A percentile compares a stretch with the other conserved stretches of the same genome.
phyloP scores from a whole-genome alignment of 257 asterid species.

The Cruciata laevipes region DNA sequence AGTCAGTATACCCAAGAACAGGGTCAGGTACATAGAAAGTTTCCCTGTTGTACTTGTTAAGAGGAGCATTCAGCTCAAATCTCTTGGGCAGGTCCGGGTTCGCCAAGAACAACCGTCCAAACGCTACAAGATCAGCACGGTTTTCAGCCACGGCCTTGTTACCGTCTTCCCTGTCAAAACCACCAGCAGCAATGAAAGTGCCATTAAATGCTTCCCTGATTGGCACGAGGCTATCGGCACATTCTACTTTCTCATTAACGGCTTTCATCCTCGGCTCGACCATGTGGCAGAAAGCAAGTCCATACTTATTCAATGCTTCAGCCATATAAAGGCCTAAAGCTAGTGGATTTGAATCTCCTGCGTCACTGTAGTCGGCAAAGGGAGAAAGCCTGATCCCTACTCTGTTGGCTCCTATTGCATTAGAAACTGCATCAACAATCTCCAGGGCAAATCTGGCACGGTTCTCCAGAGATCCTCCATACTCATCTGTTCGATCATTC shows the following conservation, averaged over 20 bases:
- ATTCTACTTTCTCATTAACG: neutral
- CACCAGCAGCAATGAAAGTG: constrained; percentile 21
- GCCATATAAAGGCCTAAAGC: constrained; percentile 17
- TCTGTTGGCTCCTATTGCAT: constrained; percentile 21
- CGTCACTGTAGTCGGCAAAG: constrained; percentile 7
- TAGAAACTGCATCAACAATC: constrained; percentile 21
- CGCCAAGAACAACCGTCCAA: constrained; percentile 17
- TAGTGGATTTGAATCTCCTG: constrained; percentile 20
- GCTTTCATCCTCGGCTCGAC: constrained; percentile 20
- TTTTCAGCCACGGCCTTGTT: constrained; percentile 12
- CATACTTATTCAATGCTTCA: constrained; percentile 16
- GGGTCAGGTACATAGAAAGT: constrained; percentile 17
- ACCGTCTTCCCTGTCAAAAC: constrained; percentile 12
- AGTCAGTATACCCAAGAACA: constrained; percentile 30
- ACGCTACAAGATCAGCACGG: constrained; percentile 22
- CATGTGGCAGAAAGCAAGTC: constrained; percentile 15
- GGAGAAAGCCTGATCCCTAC: constrained; percentile 24
- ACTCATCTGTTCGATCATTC: constrained; percentile 24
- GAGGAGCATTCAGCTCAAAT: constrained; percentile 19
- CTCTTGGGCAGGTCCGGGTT: constrained; percentile 27
- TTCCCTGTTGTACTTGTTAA: constrained; percentile 11
- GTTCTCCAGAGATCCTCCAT: constrained; percentile 25
- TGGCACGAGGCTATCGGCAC: constrained; percentile 6
- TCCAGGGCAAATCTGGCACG: constrained; percentile 21
- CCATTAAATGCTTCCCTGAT: constrained; percentile 19